Base-by-base conservation (phyloP, 805 yeast species). In the Kregervanrija delftensis region DNA sequence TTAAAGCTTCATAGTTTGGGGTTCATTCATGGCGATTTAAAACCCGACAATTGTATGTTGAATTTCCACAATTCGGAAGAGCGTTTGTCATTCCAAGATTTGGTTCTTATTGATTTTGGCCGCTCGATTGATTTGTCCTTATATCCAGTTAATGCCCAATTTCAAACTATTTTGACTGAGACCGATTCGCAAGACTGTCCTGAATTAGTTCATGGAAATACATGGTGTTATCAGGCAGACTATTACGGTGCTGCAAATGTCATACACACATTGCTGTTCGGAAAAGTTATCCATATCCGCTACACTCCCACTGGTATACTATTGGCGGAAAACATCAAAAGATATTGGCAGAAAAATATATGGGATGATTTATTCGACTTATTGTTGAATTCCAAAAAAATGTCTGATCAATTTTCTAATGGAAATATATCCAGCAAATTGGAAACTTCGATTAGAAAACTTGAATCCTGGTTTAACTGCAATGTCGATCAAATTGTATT, bases 41-140 rank as follows among this genome's bases (percentile, higher is more conserved):
- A 84, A 57, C 83, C 96, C 0, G 96, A 86, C 50, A 89, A 88
- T 58, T 85, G 93, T 51, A 84, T 89, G 95, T 57, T 87, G 0
- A 63, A 84, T 35, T 69, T 84, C 35, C 12, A 45, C 3, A 64
- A 66, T 12, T 46, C 55, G 28, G 50, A 47, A 0, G 54, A 50
- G 5, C 48, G 39, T 33, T 45, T 54, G 3, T 37, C 52, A 4
- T 59, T 46, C 28, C 40, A 47, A 11, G 64, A 59, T 39, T 10
- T 60, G 1, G 38, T 45, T 0, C 58, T 89, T 37, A 84, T 88
- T 51, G 96, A 88, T 63, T 89, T 85, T 64, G 95, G 95, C 3
- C 71, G 90, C 50, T 79, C 91, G 0, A 74, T 87, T 28, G 96
- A 89, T 58, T 61, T 85, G 63, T 66, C 73, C 0, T 60, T 84